Conservation (phyloP, 768 basidiomycete genomes). For the Paxillus rubicundulus region DNA sequence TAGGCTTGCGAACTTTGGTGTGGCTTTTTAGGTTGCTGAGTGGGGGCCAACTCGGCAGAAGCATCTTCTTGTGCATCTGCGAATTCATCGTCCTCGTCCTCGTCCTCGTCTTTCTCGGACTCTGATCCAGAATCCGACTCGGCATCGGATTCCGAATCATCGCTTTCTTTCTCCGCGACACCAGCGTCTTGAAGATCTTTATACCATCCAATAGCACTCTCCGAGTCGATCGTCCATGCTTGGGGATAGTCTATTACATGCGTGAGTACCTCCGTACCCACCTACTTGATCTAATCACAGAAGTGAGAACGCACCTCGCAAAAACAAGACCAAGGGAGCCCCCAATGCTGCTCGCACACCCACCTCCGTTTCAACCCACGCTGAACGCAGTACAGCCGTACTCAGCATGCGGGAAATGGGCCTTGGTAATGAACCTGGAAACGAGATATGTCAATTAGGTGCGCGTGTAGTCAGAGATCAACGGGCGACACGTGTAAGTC, state of each 20-base stretch:
- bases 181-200: constrained; percentile 33
- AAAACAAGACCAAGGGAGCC: constrained; percentile 65
- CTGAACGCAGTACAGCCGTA: constrained; percentile 59
- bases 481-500: too few species aligned
- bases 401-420: constrained; percentile 48
- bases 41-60: neutral
- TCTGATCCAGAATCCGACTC: constrained; percentile 26
- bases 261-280: neutral
- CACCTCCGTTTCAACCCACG: constrained; percentile 68
- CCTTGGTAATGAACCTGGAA: constrained; percentile 23
- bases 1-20: constrained; percentile 47
- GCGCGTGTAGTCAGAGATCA: neutral
- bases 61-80: constrained; percentile 26
- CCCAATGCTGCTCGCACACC: constrained; percentile 69
- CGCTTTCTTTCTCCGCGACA: constrained; percentile 18
- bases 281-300: neutral
- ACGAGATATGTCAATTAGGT: neutral
- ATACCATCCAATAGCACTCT: constrained; percentile 14
- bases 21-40: neutral
- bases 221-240: constrained; percentile 51
- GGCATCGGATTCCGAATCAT: constrained; percentile 29
- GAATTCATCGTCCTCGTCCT: constrained; percentile 36
- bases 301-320: constrained; percentile 53
- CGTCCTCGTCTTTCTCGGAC: constrained; percentile 24
- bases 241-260: constrained; percentile 51